These are phyloP conservation scores for Solanum tacnaense DNA, from an alignment of 257 asterid genomes.

Conservation along the genomic window DNA sequence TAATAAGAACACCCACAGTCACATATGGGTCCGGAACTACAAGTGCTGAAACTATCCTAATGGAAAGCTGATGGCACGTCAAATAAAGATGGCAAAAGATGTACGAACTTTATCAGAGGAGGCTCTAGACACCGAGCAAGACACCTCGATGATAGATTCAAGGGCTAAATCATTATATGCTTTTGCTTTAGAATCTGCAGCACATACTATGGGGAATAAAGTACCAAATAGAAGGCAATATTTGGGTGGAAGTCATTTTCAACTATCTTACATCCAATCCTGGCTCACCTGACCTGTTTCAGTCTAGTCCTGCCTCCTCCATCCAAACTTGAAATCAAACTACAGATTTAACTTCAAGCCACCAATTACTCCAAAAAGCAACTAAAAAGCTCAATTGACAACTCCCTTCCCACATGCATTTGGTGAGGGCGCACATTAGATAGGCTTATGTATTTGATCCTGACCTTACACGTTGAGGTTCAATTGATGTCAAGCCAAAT, in stretches of 20 bases:
- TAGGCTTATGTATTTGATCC: neutral
- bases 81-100: neutral
- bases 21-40: constrained; percentile 11
- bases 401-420: neutral
- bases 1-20: constrained; percentile 4
- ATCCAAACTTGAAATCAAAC: neutral
- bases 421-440: neutral
- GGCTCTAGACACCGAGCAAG: neutral
- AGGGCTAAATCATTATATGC: neutral
- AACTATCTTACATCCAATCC: neutral
- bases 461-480: neutral
- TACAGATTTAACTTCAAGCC: neutral
- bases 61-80: neutral
- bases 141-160: neutral
- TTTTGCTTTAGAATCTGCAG: neutral
- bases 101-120: neutral
- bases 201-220: neutral
- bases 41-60: neutral
- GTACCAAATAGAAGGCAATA: neutral
- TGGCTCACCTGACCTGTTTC: neutral
- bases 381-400: neutral
- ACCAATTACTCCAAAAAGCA: neutral
- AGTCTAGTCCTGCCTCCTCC: neutral
- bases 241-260: neutral
- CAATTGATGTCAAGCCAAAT: neutral